Evolutionary conservation across 805 yeast genomes (phyloP), one percentile per base, ranked within the genome.

Genomic region (Alloascoidea hylecoeti): DNA sequence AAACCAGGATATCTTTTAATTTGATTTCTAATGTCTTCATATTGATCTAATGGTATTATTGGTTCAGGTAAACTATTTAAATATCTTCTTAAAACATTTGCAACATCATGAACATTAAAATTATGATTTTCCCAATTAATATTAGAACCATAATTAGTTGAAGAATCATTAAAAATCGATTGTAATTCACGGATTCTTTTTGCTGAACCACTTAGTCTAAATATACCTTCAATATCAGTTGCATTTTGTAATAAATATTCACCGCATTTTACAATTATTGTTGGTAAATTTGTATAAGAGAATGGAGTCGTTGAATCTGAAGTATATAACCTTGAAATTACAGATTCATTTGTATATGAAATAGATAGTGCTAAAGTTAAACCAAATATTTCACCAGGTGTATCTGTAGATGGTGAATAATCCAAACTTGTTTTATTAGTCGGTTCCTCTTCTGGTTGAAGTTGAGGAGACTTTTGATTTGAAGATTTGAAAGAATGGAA

Each of bases 21-120:
- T 2, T 86, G 86, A 18, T 66, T 69, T 51, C 94, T 64, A 46
- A 82, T 82, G 9, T 63, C 61, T 44, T 78, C 83, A 50, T 82
- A 82, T 38, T 75, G 56, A 2, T 66, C 66, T 18, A 80, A 59
- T 0, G 92, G 86, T n/a, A 82, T 73, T 42, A 82, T 60, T 0
- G 94, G 94, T 49, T 82, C 92, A 1, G 84, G 81, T 42, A 82
- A 60, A 19, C 83, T 77, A 47, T 81, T 78, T 43, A 82, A 61
- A 51, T 69, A 82, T 42, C 94, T 61, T 56, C 92, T 66, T 41
- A 82, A 66, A 16, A 82, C 58, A 1, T 86, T 77, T 1, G 92
- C 88, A 1, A 88, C 88, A 55, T 82, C 94, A 55, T 82, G 94
- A 5, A 82, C 92, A 0, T 82, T 78, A 52, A 72, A 82, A 12